Evolutionary conservation across 2,329 filamentous ascomycete species (phyloP).

Genomic region (Alternaria infectoria): DNA sequence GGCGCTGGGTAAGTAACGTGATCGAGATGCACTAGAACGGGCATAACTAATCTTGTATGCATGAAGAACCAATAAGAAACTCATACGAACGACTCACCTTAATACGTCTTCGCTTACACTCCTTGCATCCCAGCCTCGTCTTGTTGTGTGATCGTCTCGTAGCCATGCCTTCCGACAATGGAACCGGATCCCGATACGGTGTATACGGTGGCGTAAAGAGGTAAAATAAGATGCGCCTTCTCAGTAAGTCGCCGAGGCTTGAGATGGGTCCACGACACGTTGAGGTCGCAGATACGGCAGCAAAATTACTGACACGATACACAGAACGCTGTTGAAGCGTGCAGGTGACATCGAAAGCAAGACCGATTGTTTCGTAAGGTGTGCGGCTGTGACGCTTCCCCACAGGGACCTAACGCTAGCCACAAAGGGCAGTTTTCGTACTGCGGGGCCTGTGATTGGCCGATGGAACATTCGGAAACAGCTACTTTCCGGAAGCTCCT

Average conservation of each 20-base stretch:
- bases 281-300: neutral
- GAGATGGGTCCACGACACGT: neutral
- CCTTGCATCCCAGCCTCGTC: constrained; percentile 42
- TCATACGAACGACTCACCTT: constrained; percentile 31
- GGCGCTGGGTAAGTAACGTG: neutral
- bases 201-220: neutral
- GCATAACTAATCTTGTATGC: neutral
- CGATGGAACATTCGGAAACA: neutral
- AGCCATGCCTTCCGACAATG: constrained; percentile 23
- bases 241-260: neutral
- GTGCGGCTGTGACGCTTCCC: constrained; percentile 18
- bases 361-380: constrained; percentile 10
- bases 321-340: constrained; percentile 14
- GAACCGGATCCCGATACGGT: constrained; percentile 6
- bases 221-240: neutral
- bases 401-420: constrained; percentile 13
- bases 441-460: constrained; percentile 21
- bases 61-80: neutral
- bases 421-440: constrained; percentile 19
- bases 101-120: constrained; percentile 45
- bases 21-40: neutral
- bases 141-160: constrained; percentile 46
- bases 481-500: neutral
- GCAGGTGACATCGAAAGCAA: neutral
- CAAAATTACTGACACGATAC: neutral